These are phyloP conservation scores for Oryza rufipogon DNA, from an alignment of 176 grass and related monocot genomes.

Conservation along the genomic window DNA sequence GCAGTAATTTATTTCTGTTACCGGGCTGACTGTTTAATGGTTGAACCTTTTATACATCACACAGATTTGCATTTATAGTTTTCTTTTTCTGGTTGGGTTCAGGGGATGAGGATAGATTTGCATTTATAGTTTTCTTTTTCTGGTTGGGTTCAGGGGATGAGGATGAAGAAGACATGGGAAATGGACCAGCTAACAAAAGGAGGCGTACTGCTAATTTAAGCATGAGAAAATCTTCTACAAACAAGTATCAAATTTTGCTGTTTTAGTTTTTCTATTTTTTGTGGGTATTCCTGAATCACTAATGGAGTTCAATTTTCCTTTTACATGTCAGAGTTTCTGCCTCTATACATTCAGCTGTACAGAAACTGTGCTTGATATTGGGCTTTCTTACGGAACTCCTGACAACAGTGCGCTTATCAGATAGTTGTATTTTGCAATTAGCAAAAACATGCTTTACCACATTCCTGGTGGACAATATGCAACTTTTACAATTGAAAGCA, in stretches of 20 bases:
- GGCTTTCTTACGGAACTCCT: slow-evolving; percentile 91
- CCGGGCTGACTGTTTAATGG: slow-evolving; percentile 2
- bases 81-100: slow-evolving; percentile 40
- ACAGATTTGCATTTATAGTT: slow-evolving; percentile 29
- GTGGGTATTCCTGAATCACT: background rate
- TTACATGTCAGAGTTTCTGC: slow-evolving; percentile 67
- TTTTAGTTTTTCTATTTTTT: slow-evolving; percentile 24
- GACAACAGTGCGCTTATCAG: slow-evolving; percentile 74
- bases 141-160: slow-evolving; percentile 74
- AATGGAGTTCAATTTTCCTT: slow-evolving; percentile 41
- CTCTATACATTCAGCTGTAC: slow-evolving; percentile 68
- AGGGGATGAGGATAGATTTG: slow-evolving; percentile 72
- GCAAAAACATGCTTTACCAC: slow-evolving; percentile 98
- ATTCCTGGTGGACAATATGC: slow-evolving; percentile 94
- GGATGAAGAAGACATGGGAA: slow-evolving; percentile 78
- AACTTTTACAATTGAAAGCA: slow-evolving; percentile 94
- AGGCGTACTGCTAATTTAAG: slow-evolving; percentile 66
- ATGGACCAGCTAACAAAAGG: slow-evolving; percentile 80
- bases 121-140: slow-evolving; percentile 28
- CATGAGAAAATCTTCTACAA: slow-evolving; percentile 70
- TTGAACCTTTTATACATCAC: slow-evolving; percentile 34
- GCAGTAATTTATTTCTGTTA: slow-evolving; percentile 35
- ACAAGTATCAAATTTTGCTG: slow-evolving; percentile 55
- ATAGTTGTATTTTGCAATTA: slow-evolving; percentile 95
- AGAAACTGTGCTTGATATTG: slow-evolving; percentile 98